Base-by-base conservation (phyloP, 257 asterid species). In the Ajuga chamaepitys region DNA sequence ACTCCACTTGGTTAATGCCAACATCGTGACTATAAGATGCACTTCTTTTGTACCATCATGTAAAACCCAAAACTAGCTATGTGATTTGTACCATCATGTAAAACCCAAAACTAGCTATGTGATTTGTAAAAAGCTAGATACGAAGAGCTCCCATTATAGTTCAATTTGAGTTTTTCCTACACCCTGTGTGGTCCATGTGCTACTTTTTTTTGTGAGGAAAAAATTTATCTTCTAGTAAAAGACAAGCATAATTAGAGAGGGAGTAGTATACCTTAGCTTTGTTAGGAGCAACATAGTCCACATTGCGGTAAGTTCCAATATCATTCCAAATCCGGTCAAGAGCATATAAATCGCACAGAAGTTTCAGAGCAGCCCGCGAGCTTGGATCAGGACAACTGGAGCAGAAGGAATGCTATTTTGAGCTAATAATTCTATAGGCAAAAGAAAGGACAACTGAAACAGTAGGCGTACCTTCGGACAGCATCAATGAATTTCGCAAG, bases 261-360 rank as follows among this genome's bases (percentile, higher is more conserved):
- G 70, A 63, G 60, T 30, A 56, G 46, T 46, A 5, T 74, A 89
- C 97, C 99, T 90, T 94, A 52, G 99, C 99, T 78, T 94, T 94
- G 90, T 94, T 94, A 20, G 97, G 99, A 59, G 95, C 94, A 67
- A 89, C 95, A 50, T 93, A 93, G 81, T 93, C 99, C 71, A 93
- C 96, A 68, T 89, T 93, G 64, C 96, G 95, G 72, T 93, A 89
- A 32, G 99, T 89, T 58, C 99, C 97, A 41, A 93, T 87, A 65
- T 89, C 99, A 51, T 93, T 88, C 99, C 99, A 94, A 68, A 94
- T 90, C 72, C 96, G 84, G 67, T 94, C 89, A 92, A 94, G 68
- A 3, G 99, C 99, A 71, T 90, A 90, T 63, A 88, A 83, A 75
- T 94, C 97, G 41, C 97, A 94, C n/a, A 85, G 74, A 40, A 94